Conservation (phyloP, 2,329 filamentous ascomycete genomes). For the Pseudocercospora fijiensis region DNA sequence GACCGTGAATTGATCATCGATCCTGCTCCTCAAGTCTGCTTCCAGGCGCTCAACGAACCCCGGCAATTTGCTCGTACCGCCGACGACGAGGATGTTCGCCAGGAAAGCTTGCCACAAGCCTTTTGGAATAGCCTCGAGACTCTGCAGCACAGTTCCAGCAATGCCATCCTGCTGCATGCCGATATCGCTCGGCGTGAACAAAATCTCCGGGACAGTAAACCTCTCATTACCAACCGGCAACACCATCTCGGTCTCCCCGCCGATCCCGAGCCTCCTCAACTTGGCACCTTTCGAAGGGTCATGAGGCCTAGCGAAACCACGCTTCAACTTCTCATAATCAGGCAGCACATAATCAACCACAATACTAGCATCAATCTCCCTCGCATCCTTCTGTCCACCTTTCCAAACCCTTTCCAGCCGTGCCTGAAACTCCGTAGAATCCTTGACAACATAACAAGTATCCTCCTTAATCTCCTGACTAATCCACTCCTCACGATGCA, state of each 20-base stretch:
- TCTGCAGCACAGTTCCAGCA: conserved; percentile 78
- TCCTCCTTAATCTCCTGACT: conserved; percentile 96
- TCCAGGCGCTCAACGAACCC: conserved; percentile 76
- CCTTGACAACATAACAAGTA: conserved; percentile 67
- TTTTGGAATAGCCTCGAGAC: conserved; percentile 70
- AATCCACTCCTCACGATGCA: conserved; percentile 89
- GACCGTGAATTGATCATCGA: conserved; percentile 70
- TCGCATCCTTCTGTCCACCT: conserved; percentile 62
- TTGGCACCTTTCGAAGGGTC: conserved; percentile 64
- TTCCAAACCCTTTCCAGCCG: conserved; percentile 87
- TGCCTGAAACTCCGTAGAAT: conserved; percentile 53
- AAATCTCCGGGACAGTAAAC: conserved; percentile 82
- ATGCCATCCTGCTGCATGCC: conserved; percentile 81
- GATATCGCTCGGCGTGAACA: conserved; percentile 84
- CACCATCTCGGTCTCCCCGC: conserved; percentile 66
- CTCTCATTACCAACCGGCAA: conserved; percentile 88
- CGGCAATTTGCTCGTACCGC: conserved; percentile 75
- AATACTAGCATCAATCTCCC: conserved; percentile 53
- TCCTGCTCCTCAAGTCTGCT: conserved; percentile 32
- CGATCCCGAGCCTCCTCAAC: conserved; percentile 50
- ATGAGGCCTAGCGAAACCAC: conserved; percentile 74
- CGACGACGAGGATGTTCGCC: conserved; percentile 84
- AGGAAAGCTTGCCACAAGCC: conserved; percentile 80
- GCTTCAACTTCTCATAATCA: conserved; percentile 64
- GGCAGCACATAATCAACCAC: conserved; percentile 91